A percentile compares a stretch with the other conserved stretches of the same genome.
phyloP scores from a whole-genome alignment of 805 yeast species.

The Candida nanaspora region DNA sequence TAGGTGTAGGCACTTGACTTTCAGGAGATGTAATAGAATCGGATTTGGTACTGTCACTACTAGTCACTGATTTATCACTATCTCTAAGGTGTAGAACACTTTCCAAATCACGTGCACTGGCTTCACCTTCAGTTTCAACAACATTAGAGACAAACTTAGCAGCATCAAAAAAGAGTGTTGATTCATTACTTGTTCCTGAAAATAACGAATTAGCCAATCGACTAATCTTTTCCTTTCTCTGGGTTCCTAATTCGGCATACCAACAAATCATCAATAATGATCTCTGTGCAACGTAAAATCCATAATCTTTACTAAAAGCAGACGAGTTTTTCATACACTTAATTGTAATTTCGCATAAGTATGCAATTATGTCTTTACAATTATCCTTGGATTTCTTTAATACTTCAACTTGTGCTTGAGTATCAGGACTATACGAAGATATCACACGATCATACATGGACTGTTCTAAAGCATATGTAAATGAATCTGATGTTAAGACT shows the following conservation, averaged over 20 bases:
- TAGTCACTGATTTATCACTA: background rate
- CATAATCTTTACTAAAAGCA: background rate
- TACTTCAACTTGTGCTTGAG: background rate
- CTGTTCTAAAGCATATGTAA: background rate
- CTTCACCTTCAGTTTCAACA: background rate
- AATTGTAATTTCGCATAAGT: background rate
- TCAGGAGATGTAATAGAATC: background rate
- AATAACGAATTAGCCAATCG: background rate
- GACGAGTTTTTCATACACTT: background rate
- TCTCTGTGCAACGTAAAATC: background rate
- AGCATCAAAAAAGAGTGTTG: background rate
- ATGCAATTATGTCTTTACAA: background rate
- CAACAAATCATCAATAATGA: background rate
- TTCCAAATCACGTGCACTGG: background rate
- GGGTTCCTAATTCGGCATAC: background rate
- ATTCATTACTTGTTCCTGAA: background rate
- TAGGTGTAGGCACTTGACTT: background rate
- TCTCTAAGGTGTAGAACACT: background rate
- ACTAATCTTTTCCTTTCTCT: background rate
- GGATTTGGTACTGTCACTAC: too few species aligned
- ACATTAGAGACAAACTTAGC: background rate
- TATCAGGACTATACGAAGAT: background rate
- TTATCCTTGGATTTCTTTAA: background rate
- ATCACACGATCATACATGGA: background rate
- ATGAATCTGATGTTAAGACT: background rate